Percentiles rank a stretch among this genome's conserved stretches.
phyloP scores from a whole-genome alignment of 1,139 yeast species.

The Taiozyma onychis region DNA sequence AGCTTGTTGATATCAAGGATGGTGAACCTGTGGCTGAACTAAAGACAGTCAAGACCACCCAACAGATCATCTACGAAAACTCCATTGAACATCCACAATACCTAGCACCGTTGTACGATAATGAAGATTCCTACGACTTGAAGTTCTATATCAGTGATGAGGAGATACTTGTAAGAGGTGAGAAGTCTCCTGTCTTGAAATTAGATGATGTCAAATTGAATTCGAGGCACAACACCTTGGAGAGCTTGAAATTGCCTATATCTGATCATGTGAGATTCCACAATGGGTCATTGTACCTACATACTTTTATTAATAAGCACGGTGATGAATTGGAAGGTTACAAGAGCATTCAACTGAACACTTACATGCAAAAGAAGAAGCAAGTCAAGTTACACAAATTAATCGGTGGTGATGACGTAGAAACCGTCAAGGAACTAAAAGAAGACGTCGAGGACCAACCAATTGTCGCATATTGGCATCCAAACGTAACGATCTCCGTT shows the following conservation, averaged over 20 bases:
- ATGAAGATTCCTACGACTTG: constrained; percentile 12
- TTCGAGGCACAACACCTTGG: constrained; percentile 9
- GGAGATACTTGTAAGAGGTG: neutral
- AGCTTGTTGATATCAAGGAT: constrained; percentile 5
- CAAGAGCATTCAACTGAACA: constrained; percentile 21
- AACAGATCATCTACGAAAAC: constrained; percentile 21
- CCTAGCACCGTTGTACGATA: constrained; percentile 19
- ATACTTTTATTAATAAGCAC: constrained; percentile 21
- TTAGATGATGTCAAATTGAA: constrained; percentile 8
- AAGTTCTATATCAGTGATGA: constrained; percentile 17
- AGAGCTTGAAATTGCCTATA: constrained; percentile 7
- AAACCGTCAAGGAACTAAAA: constrained; percentile 6
- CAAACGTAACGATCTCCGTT: constrained; percentile 26
- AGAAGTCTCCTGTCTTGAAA: constrained; percentile 4
- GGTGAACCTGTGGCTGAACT: constrained; percentile 8
- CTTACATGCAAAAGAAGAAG: constrained; percentile 23
- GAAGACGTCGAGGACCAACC: constrained; percentile 10
- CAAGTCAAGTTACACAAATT: constrained; percentile 27
- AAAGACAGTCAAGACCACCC: constrained; percentile 11
- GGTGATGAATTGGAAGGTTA: constrained; percentile 17
- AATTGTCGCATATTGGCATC: constrained; percentile 31
- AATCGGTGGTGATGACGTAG: constrained; percentile 21
- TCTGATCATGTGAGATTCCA: constrained; percentile 16
- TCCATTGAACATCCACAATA: constrained; percentile 16
- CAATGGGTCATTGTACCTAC: constrained; percentile 29